Base-by-base conservation (phyloP, 192 early-diverging fungal genomes). In the Umbelopsis sp. region DNA sequence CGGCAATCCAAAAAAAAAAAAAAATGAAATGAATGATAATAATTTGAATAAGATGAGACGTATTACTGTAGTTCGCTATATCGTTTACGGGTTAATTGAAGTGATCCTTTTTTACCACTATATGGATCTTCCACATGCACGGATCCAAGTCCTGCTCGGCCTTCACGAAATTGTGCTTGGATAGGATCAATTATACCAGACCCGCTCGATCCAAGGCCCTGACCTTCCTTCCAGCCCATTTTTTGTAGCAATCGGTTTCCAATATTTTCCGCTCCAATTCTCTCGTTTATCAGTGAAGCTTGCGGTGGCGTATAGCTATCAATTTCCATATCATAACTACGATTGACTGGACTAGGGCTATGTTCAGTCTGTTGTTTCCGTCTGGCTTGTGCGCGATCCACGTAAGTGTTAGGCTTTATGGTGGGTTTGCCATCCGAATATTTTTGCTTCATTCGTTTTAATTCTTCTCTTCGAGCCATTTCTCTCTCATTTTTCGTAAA, bases 181-280 rank as follows among this genome's bases (percentile, higher is more conserved):
- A 98, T 91, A 11, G 97, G 97, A 53, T 95, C 89, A 2, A 94
- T 83, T 25, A 96, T 97, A 54, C 97, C 97, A 36, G 83, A 76
- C 12, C 94, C 92, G 20, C 92, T 86, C 69, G 81, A 83, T n/a
- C 89, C 89, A n/a, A 90, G 71, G 1, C 85, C 85, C 56, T 85
- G 79, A 7, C 89, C 91, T 70, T 89, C 86, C 53, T 86, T 86
- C 91, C 91, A 92, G 0, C 91, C 91, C 85, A 91, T 85, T 25
- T 84, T 87, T 44, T 85, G 81, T 65, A 92, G 69, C 65, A 92
- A 66, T 5, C 78, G 74, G 36, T 82, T 86, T 0, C 91, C 91
- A 20, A 83, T 86, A 56, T 91, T 91, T n/a, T 86, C 79, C 0
- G 82, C 80, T 24, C 82, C 83, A 69, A 90, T 85, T 0, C 85